phyloP scores from a whole-genome alignment of 2,329 filamentous ascomycete species.

The Phyllosticta paracitricarpa region DNA sequence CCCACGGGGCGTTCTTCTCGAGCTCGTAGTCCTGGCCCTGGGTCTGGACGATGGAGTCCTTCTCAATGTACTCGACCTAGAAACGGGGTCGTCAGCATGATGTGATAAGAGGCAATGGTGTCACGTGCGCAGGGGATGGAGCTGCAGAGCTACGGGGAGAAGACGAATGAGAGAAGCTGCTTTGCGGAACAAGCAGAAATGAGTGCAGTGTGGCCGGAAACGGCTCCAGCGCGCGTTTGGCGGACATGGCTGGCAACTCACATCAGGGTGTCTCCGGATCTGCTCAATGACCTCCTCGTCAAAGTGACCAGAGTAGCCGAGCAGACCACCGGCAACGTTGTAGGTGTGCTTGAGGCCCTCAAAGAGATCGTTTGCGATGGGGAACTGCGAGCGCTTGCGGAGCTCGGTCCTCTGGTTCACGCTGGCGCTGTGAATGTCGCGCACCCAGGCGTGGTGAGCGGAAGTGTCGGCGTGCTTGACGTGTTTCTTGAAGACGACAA shows the following conservation, averaged over 20 bases:
- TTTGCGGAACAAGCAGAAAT: slow-evolving; percentile 6
- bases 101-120: slow-evolving; percentile 3
- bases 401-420: slow-evolving; percentile 72
- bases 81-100: slow-evolving; percentile 8
- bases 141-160: not conserved
- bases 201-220: not conserved
- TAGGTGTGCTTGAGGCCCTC: slow-evolving; percentile 91
- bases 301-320: slow-evolving; percentile 95
- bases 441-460: slow-evolving; percentile 84
- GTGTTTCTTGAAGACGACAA: slow-evolving; percentile 98
- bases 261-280: slow-evolving; percentile 91
- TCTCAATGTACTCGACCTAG: slow-evolving; percentile 94
- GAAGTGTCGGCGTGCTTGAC: slow-evolving; percentile 61
- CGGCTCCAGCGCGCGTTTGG: not conserved
- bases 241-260: slow-evolving; percentile 47
- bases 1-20: slow-evolving; percentile 97
- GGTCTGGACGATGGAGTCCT: slow-evolving; percentile 83
- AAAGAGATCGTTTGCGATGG: slow-evolving; percentile 59
- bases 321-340: slow-evolving; percentile 73
- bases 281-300: slow-evolving; percentile 86
- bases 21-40: slow-evolving; percentile 41
- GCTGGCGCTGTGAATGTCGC: slow-evolving; percentile 65
- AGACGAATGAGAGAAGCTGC: slow-evolving; percentile 10
- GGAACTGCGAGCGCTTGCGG: slow-evolving; percentile 73
- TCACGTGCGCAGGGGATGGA: slow-evolving; percentile 2